Evolutionary conservation across 768 basidiomycete species (phyloP), one percentile per base, ranked within the genome.

Genomic region (Suillus hirtellus): DNA sequence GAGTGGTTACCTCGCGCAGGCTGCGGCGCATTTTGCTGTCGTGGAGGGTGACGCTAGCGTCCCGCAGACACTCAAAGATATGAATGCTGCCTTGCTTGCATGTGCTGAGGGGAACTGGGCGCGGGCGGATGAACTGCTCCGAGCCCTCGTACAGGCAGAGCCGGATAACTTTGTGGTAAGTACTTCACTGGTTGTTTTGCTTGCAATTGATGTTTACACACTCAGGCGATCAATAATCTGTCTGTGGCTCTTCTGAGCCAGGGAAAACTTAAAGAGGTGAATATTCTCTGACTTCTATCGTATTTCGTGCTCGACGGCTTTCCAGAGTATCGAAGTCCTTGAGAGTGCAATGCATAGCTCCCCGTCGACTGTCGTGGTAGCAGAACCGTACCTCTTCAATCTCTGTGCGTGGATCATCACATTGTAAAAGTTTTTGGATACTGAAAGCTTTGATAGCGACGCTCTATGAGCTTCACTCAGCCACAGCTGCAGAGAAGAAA

Each of bases 361-460:
- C 1, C 93, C 93, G 2, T 82, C 89, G 1, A 84, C 84, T 55
- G 84, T 90, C 10, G 88, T 89, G 14, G 83, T 88, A 31, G 89
- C 90, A 8, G 92, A 94, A 69, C 92, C 92, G 5, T 91, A 91
- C 76, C 71, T 94, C 50, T 94, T 94, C 76, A 95, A 95, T 66
- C 80, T 95, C 8, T 90, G 93, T 93, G 72, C 64, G 88, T 76
- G 1, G 21, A 37, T 46, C 12, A 49, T 42, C n/a, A 1, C 12
- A 27, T 55, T 46, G 35, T 49, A 24, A 14, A 55, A 42, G 17
- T 54, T 50, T 44, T 44, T 34, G 24, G 38, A 27, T 21, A 37
- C 63, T 62, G 60, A 46, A 46, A 24, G 24, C 3, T n/a, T 50
- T 37, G 46, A 56, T 64, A 93, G 92, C 92, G 1, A 94, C 93